phyloP scores from a whole-genome alignment of 2,329 filamentous ascomycete species.

The Huntiella bhutanensis region DNA sequence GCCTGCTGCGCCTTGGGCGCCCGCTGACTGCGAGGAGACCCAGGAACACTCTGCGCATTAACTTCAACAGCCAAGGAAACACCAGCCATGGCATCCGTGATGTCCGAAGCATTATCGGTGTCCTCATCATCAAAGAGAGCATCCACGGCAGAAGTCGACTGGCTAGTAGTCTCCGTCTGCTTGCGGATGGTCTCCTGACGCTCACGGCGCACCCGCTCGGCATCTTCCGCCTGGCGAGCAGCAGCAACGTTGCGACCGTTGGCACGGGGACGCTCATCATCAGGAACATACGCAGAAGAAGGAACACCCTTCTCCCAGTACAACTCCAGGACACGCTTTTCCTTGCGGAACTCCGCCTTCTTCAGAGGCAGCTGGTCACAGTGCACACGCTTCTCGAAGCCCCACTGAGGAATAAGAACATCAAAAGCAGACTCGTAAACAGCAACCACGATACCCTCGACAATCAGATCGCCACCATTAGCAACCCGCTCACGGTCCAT shows the following conservation, averaged over 20 bases:
- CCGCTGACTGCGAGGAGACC: conserved; percentile 65
- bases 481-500: conserved; percentile 88
- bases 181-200: conserved; percentile 80
- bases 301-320: conserved; percentile 99
- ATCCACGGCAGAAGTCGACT: conserved; percentile 81
- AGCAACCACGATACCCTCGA: conserved; percentile 86
- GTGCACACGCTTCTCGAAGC: conserved; percentile 97
- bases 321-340: conserved; percentile 79
- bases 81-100: conserved; percentile 79
- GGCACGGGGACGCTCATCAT: conserved; percentile 86
- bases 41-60: conserved; percentile 85
- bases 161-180: conserved; percentile 86
- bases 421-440: conserved; percentile 99
- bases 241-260: conserved; percentile 42
- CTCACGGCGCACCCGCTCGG: conserved; percentile 64
- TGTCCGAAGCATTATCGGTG: conserved; percentile 58
- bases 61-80: conserved; percentile 67
- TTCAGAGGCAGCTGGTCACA: conserved; percentile 94
- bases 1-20: conserved; percentile 48
- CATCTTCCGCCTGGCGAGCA: conserved; percentile 63
- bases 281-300: conserved; percentile 86
- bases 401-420: conserved; percentile 92
- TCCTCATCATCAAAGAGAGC: conserved; percentile 92
- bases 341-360: conserved; percentile 98
- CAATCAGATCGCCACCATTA: conserved; percentile 76